Evolutionary conservation across 225 moss, liverwort and hornwort genomes (phyloP), one percentile per base, ranked within the genome.

Genomic region (Marchantia paleacea): DNA sequence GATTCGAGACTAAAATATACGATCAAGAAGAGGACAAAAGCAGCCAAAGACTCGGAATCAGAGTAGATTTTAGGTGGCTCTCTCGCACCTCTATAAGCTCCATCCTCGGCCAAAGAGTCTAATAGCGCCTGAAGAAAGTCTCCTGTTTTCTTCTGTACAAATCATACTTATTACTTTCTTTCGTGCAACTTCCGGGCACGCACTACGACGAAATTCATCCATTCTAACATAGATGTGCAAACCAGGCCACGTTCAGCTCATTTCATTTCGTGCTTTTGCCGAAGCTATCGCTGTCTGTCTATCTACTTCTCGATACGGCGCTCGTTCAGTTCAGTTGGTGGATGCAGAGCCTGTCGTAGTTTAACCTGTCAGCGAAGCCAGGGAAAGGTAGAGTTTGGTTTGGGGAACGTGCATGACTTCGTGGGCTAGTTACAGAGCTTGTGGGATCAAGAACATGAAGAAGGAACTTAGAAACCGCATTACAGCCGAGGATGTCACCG

Each of bases 401-500:
- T 31, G 19, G 70, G 10, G 52, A 73, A 6, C 20, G 77, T 66
- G 65, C 9, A 65, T 66, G 78, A 15, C 7, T 49, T 78, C 78
- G 65, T 66, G 78, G 78, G 51, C 10, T 8, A 66, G 47, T 15
- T 25, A 52, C 51, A 49, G 52, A 28, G 52, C 26, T n/a, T 66
- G 25, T 66, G 75, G 75, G 29, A 31, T 39, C 16, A 20, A 60
- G 50, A 66, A 50, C 51, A 78, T 67, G 77, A 78, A 51, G 67
- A 78, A 53, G 51, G 78, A 78, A 0, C 61, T 25, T 13, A 60
- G 28, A 53, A 3, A 13, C 29, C 72, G 74, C 0, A 28, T 72
- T 9, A 84, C 79, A 4, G 87, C 87, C 8, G 82, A 87, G 76
- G 8, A 81, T 53, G 84, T 84, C 50, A 73, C 84, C 22, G 82